phyloP scores from a whole-genome alignment of 345 rosid species.

The Rhodamnia argentea region DNA sequence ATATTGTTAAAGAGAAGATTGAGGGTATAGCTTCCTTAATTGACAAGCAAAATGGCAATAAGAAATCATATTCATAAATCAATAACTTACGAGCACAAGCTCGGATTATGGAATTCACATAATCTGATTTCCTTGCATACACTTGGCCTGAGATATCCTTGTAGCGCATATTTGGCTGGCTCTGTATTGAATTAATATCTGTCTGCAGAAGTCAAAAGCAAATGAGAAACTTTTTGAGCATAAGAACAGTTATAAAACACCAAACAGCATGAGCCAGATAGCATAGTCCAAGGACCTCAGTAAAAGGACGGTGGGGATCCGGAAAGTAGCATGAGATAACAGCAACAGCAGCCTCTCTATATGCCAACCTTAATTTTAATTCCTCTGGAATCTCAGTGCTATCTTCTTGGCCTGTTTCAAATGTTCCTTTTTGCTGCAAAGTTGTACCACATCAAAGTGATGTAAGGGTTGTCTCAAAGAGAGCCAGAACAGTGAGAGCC shows the following conservation, averaged over 20 bases:
- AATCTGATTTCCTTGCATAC: constrained; percentile 65
- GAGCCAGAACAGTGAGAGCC: background rate
- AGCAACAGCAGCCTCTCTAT: constrained; percentile 94
- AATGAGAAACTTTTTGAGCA: background rate
- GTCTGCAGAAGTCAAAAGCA: constrained; percentile 43
- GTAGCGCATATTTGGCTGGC: constrained; percentile 75
- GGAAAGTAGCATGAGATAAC: constrained; percentile 85
- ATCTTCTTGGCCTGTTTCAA: constrained; percentile 95
- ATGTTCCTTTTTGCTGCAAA: constrained; percentile 90
- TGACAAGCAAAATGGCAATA: background rate
- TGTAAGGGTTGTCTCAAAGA: background rate
- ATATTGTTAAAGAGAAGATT: background rate
- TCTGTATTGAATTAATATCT: constrained; percentile 59
- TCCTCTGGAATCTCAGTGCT: constrained; percentile 78
- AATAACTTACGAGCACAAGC: constrained; percentile 82
- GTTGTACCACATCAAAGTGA: constrained; percentile 7
- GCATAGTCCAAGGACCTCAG: constrained; percentile 32
- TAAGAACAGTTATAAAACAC: background rate
- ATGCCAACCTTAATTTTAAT: constrained; percentile 74
- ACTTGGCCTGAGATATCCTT: constrained; percentile 53
- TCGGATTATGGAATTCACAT: constrained; percentile 67
- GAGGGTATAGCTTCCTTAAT: background rate
- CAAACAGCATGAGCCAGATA: background rate
- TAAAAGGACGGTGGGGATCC: constrained; percentile 62
- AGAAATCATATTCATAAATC: background rate